Percentiles rank a stretch among this genome's conserved stretches.
These are phyloP conservation scores for Colletotrichum viniferum DNA, from an alignment of 2,329 filamentous ascomycete species.

Conservation along the genomic window DNA sequence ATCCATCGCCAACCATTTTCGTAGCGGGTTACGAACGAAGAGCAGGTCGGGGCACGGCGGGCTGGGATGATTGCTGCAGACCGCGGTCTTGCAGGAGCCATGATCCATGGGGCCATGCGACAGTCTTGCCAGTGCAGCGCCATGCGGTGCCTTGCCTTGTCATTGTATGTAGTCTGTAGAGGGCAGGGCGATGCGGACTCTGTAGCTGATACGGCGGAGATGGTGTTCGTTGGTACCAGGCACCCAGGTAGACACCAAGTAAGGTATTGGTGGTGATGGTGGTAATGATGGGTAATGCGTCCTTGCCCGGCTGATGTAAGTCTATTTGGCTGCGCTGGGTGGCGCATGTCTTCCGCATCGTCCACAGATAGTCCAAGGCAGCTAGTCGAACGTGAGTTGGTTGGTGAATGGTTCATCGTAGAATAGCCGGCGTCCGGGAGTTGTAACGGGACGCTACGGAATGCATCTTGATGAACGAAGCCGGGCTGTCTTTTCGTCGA, in stretches of 20 bases:
- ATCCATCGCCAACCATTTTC: neutral
- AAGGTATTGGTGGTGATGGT: neutral
- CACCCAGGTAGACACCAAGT: neutral
- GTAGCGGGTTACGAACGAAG: slow-evolving; percentile 2
- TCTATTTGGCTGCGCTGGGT: neutral
- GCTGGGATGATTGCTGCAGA: slow-evolving; percentile 11
- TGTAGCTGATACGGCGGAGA: neutral
- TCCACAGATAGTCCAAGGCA: neutral
- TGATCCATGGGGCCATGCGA: slow-evolving; percentile 18
- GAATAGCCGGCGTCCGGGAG: neutral
- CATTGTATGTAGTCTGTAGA: neutral
- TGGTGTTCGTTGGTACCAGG: neutral
- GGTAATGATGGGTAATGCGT: neutral
- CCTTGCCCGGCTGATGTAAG: neutral
- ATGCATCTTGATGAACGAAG: neutral
- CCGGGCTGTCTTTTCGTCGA: neutral
- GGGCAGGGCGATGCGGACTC: neutral
- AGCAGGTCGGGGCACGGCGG: neutral
- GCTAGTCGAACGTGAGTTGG: neutral
- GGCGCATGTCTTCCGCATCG: neutral
- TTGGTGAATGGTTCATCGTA: neutral
- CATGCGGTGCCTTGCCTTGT: slow-evolving; percentile 10
- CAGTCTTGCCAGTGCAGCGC: neutral
- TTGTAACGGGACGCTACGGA: neutral
- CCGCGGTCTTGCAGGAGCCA: neutral